phyloP scores from a whole-genome alignment of 2,329 filamentous ascomycete species.

The Pseudocercospora cruenta region DNA sequence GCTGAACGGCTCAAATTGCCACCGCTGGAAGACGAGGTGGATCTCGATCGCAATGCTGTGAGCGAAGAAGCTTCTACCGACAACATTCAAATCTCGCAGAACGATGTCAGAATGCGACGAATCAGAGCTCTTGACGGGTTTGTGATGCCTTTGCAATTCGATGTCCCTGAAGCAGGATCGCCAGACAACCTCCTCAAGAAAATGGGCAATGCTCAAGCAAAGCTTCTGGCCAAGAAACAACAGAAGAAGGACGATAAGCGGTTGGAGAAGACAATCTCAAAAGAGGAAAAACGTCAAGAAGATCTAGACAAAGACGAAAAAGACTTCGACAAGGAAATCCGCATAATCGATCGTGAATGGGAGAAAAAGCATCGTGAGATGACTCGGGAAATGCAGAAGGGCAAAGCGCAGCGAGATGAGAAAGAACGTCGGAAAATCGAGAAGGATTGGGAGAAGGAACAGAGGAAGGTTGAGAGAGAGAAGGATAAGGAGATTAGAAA shows the following conservation, averaged over 20 bases:
- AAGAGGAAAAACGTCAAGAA: conserved; percentile 20
- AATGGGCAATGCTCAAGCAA: conserved; percentile 26
- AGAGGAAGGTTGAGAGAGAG: conserved; percentile 16
- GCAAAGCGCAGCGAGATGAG: not conserved
- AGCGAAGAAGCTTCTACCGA: not conserved
- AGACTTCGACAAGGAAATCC: conserved; percentile 27
- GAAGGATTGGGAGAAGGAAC: conserved; percentile 18
- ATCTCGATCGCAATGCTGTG: conserved; percentile 1
- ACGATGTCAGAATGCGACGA: conserved; percentile 29
- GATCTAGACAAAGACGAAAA: not conserved
- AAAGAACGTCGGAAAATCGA: conserved; percentile 12
- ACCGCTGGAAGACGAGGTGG: not conserved
- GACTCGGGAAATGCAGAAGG: conserved; percentile 5
- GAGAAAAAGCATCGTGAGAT: conserved; percentile 16
- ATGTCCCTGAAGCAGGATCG: conserved; percentile 20
- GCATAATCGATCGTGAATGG: conserved; percentile 22
- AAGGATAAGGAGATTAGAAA: conserved; percentile 19
- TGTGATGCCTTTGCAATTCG: conserved; percentile 30
- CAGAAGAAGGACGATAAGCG: conserved; percentile 24
- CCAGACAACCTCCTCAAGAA: conserved; percentile 23
- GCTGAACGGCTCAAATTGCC: not conserved
- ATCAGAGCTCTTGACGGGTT: conserved; percentile 28
- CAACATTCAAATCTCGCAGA: not conserved
- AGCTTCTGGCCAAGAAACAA: conserved; percentile 27
- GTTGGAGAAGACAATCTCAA: conserved; percentile 14